phyloP scores from a whole-genome alignment of 1,284 basidiomycete genomes.

The Fomitopsis pinicola region DNA sequence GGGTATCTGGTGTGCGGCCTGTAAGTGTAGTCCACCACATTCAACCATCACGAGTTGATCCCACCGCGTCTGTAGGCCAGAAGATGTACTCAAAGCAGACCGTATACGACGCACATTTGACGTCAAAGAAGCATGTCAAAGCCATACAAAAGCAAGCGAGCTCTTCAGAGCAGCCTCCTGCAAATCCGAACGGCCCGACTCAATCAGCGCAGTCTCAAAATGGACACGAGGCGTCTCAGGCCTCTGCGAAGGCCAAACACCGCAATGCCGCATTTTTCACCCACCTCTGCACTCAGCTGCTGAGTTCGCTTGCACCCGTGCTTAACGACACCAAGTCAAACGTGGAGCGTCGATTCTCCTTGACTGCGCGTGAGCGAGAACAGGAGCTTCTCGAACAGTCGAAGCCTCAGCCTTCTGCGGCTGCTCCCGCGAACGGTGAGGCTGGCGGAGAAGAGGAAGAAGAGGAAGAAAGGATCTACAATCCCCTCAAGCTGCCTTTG shows the following conservation, averaged over 20 bases:
- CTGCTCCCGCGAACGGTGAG: slow-evolving; percentile 38
- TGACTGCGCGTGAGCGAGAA: slow-evolving; percentile 95
- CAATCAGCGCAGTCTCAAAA: slow-evolving; percentile 23
- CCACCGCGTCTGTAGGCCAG: slow-evolving; percentile 55
- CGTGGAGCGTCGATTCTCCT: slow-evolving; percentile 92
- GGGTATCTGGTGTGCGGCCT: slow-evolving; percentile 95
- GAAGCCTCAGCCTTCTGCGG: slow-evolving; percentile 57
- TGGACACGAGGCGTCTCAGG: slow-evolving; percentile 25
- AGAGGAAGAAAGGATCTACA: slow-evolving; percentile 94
- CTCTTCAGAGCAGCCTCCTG: slow-evolving; percentile 44
- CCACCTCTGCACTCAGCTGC: slow-evolving; percentile 64
- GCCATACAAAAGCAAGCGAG: slow-evolving; percentile 70
- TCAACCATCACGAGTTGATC: background rate
- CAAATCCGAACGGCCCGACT: slow-evolving; percentile 57
- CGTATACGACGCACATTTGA: slow-evolving; percentile 95
- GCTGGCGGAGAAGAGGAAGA: slow-evolving; percentile 76
- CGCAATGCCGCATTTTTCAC: slow-evolving; percentile 73
- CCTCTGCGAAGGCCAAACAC: slow-evolving; percentile 53
- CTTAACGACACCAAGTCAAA: slow-evolving; percentile 91
- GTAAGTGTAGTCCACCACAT: slow-evolving; percentile 45
- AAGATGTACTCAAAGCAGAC: slow-evolving; percentile 96
- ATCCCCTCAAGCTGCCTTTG: slow-evolving; percentile 94
- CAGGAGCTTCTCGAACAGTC: slow-evolving; percentile 87
- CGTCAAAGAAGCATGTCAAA: slow-evolving; percentile 93
- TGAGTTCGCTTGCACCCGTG: slow-evolving; percentile 60